Base-by-base conservation (phyloP, 148 eudicot genomes). In the Rhododendron simsii region DNA sequence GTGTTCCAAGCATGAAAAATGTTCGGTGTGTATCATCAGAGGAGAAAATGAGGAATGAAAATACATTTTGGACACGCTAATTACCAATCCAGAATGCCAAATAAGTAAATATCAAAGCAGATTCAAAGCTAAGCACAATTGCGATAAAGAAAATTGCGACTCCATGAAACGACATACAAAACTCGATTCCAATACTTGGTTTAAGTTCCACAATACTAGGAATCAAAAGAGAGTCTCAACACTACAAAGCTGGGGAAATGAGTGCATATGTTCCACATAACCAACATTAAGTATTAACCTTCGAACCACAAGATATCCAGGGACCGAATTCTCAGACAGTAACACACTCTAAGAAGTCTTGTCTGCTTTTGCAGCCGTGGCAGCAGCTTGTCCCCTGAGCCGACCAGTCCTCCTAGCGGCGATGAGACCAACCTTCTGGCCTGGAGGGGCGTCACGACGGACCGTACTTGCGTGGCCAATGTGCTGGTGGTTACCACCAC, bases 401-500 rank as follows among this genome's bases (percentile, higher is more conserved):
- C 93, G 89, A 87, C 93, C 92, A 80, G 93, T 91, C 79, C 93
- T 91, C 73, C 93, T 86, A 33, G 93, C 93, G 20, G 93, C 92
- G 86, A 91, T 91, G 48, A 91, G 92, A 91, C 93, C 93, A 63
- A 90, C 92, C 87, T 91, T 91, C 84, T 90, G 91, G 8, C 93
- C 92, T 18, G 93, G 92, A 35, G 93, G 93, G 7, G 91, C 92
- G 61, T 92, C 93, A 81, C 92, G 93, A 14, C 91, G 92, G 37
- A 92, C 93, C 0, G 92, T 92, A 71, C 92, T 90, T 74, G 93
- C 91, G 35, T 92, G 92, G 69, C 93, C 93, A 88, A 92, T 92
- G 67, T 92, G 93, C 79, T 92, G 92, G 67, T 92, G 93, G 89
- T 92, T 90, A 88, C 93, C 93, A 90, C 93, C 93, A 85, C 93